Conservation (phyloP, 306 rosid species). For the Phaseolus lunatus region DNA sequence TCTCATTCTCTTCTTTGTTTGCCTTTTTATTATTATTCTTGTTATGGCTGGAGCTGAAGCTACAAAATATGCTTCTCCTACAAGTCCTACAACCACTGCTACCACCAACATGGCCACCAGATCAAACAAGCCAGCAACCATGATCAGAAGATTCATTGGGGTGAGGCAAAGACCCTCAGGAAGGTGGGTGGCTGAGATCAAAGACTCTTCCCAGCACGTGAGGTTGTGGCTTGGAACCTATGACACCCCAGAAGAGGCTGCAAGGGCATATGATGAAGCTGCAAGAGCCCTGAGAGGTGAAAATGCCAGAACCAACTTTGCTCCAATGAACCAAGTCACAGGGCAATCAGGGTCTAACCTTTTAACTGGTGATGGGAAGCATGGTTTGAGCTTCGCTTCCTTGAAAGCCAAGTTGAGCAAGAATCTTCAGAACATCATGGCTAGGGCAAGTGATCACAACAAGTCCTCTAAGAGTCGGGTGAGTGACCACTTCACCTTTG, state of each 20-base stretch:
- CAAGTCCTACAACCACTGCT: slow-evolving; percentile 9
- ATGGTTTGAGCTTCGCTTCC: slow-evolving; percentile 70
- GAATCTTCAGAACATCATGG: slow-evolving; percentile 80
- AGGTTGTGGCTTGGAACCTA: slow-evolving; percentile 94
- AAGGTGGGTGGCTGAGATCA: slow-evolving; percentile 95
- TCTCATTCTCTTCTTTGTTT: neutral
- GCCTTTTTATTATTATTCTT: neutral
- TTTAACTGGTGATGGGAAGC: slow-evolving; percentile 44
- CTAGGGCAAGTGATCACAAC: slow-evolving; percentile 57
- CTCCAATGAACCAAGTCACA: slow-evolving; percentile 33
- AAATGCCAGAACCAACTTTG: slow-evolving; percentile 84
- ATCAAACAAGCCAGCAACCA: slow-evolving; percentile 44
- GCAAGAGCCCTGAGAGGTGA: slow-evolving; percentile 82
- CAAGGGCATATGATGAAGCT: slow-evolving; percentile 89
- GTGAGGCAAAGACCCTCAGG: slow-evolving; percentile 93
- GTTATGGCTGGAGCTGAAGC: slow-evolving; percentile 68
- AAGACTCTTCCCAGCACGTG: slow-evolving; percentile 87
- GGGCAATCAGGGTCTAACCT: slow-evolving; percentile 30
- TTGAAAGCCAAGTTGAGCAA: slow-evolving; percentile 79
- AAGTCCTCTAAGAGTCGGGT: slow-evolving; percentile 79
- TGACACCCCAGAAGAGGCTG: slow-evolving; percentile 92
- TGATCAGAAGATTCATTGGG: slow-evolving; percentile 69
- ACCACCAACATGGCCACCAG: slow-evolving; percentile 39
- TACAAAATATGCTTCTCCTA: slow-evolving; percentile 49
- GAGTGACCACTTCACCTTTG: slow-evolving; percentile 85